phyloP scores from a whole-genome alignment of 768 basidiomycete genomes.

The Jaapia argillacea region DNA sequence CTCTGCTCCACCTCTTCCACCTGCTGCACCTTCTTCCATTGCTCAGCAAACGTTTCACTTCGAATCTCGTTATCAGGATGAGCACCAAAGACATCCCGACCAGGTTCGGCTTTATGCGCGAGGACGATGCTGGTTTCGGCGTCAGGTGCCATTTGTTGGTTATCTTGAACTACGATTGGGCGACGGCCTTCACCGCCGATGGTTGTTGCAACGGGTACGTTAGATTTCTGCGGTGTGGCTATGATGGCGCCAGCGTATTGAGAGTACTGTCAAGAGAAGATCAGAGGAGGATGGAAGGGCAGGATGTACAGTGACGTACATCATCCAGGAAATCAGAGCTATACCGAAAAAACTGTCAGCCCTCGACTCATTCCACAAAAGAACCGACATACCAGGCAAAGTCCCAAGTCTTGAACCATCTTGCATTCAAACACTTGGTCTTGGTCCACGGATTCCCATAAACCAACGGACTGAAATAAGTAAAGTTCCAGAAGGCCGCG shows the following conservation, averaged over 20 bases:
- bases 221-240: constrained; percentile 29
- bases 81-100: constrained; percentile 61
- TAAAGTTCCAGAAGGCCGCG: constrained; percentile 69
- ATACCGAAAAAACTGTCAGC: constrained; percentile 2
- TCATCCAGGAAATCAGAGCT: constrained; percentile 64
- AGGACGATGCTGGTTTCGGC: constrained; percentile 26
- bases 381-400: constrained; percentile 62
- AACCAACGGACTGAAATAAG: constrained; percentile 66
- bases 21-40: constrained; percentile 8
- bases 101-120: constrained; percentile 57
- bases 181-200: constrained; percentile 48
- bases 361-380: not conserved
- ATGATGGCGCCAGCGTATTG: constrained; percentile 32
- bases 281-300: constrained; percentile 1
- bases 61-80: constrained; percentile 35
- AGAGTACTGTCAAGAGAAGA: constrained; percentile 41
- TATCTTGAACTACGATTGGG: constrained; percentile 42
- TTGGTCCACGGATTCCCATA: constrained; percentile 90
- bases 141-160: constrained; percentile 9
- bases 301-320: constrained; percentile 29
- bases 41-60: constrained; percentile 24
- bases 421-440: constrained; percentile 59
- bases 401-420: constrained; percentile 94
- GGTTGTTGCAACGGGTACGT: constrained; percentile 30
- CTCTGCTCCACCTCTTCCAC: constrained; percentile 20